Base-by-base conservation (phyloP, 2,329 filamentous ascomycete genomes). In the Fusarium praegraminearum region DNA sequence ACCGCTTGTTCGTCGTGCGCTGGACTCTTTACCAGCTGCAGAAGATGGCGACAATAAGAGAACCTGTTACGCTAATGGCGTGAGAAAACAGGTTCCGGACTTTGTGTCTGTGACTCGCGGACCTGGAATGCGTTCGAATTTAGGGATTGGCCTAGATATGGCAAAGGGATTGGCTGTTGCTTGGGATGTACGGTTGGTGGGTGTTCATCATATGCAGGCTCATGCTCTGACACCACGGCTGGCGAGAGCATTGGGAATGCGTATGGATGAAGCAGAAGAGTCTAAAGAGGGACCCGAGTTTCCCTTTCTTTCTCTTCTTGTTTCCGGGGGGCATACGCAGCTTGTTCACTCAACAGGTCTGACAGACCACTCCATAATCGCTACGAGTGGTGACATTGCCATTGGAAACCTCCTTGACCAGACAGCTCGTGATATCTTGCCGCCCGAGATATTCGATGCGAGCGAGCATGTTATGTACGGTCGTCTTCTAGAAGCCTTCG, bases 141-240 rank as follows among this genome's bases (percentile, higher is more conserved):
- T 99, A 32, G 86, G 89, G 22, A 89, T 91, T 18, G 96, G 96
- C 0, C 79, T 98, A 13, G 90, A 93, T 76, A 90, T 90, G 24
- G 96, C 93, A 20, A 98, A 98, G 80, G 96, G 94, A 0, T 85
- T 98, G 22, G 89, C 94, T 0, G 84, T 92, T 22, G 94, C 93
- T 38, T 97, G 93, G 93, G 86, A 89, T 69, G 86, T 94, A 38
- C 94, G 95, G 5, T 82, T 98, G 33, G 79, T 98, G 2, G 96
- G 90, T 1, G 92, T 98, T 1, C 92, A 99, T 78, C 96, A 99
- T 79, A 98, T 99, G 96, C 94, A 98, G 78, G 96, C 94, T 13
- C 96, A 99, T 79, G 91, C 96, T 20, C 82, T 99, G 67, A 98
- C 96, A 20, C 92, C 95, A 18, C 86, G 93, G 12, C 86, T 99